Base-by-base conservation (phyloP, 169 alveolate genomes). In the Plasmodium ovale region DNA sequence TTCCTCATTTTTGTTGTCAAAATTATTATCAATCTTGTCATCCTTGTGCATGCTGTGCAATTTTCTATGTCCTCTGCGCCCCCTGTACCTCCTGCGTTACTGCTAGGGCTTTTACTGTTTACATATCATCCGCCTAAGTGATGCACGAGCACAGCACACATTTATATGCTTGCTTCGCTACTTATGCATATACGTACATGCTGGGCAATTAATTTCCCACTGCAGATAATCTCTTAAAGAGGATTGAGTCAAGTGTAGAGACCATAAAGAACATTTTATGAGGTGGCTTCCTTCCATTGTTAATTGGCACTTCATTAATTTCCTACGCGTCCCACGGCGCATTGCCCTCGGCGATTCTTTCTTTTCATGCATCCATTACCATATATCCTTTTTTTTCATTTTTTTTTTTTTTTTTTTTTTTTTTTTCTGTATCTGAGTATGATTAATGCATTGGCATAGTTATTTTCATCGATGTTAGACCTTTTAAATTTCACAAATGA, bases 221-320 rank as follows among this genome's bases (percentile, higher is more conserved):
- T 47, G 56, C 16, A 77, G 88, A 77, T 60, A 77, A 77, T 67
- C 70, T 77, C 5, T 54, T 77, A 35, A 77, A 67, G 65, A 42
- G 88, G 42, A 77, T 77, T 39, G 88, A 77, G 56, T 77, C 88
- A 51, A 77, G 77, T 37, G 88, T 77, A 60, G 88, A 77, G 64
- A 77, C 88, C 19, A 77, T 77, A 60, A 77, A 62, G 74, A 51
- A 77, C 67, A 77, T 77, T 44, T 62, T 77, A 53, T 77, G 62
- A 53, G 31, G 5, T 54, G 14, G 9, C 58, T 70, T 16, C 47
- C 37, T 42, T 25, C 14, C 25, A 33, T n/a, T 16, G 4, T 37
- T 33, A 9, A 16, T 25, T 25, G n/a, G n/a, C n/a, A n/a, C n/a
- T n/a, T n/a, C n/a, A n/a, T n/a, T n/a, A n/a, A n/a, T n/a, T n/a